These are phyloP conservation scores for Canna indica DNA, from an alignment of 176 grass and related monocot genomes.

Conservation along the genomic window DNA sequence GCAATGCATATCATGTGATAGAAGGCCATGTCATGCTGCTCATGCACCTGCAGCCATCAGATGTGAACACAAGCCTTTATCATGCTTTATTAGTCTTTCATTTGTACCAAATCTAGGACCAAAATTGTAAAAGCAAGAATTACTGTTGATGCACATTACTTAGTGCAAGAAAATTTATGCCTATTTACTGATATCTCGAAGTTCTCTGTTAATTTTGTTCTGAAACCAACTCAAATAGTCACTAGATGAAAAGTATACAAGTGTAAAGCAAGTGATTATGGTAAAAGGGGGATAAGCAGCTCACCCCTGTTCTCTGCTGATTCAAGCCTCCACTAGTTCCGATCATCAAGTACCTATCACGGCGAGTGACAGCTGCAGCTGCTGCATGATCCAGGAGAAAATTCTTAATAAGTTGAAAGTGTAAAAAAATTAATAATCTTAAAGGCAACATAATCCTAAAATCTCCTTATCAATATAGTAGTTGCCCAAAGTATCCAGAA, in stretches of 20 bases:
- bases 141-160: background rate
- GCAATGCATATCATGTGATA: no score
- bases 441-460: background rate
- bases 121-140: background rate
- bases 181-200: background rate
- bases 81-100: no score
- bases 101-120: no score
- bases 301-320: slow-evolving; percentile 11
- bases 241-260: background rate
- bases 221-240: background rate
- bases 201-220: background rate
- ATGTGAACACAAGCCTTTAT: no score
- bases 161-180: background rate
- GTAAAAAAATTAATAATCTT: background rate
- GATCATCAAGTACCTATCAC: slow-evolving; percentile 7
- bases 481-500: background rate
- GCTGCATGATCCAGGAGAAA: slow-evolving; percentile 4
- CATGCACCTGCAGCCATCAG: background rate
- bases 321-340: slow-evolving; percentile 10
- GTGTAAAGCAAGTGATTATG: background rate
- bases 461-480: background rate
- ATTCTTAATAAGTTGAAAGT: background rate
- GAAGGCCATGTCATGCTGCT: no score
- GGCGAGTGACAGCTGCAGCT: background rate
- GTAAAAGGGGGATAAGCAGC: background rate